Evolutionary conservation across 495 filamentous ascomycete genomes (phyloP).

Genomic region (Lichenothelia convexa): DNA sequence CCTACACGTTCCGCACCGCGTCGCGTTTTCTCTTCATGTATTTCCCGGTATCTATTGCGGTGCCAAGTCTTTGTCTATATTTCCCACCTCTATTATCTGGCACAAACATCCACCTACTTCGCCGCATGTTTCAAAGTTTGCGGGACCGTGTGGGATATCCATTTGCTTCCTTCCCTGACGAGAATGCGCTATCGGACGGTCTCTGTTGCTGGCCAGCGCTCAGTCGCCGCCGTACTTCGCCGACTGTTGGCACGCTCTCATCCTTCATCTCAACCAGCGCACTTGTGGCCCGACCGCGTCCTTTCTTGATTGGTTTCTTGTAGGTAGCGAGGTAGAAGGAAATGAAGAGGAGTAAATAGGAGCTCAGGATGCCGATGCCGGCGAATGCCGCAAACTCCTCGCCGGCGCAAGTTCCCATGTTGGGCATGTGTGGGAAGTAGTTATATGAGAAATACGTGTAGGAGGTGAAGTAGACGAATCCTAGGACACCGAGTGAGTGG

Average conservation of each 20-base stretch:
- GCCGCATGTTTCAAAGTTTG: too few species aligned
- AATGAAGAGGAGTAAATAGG: slow-evolving; percentile 95
- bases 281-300: slow-evolving; percentile 18
- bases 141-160: too few species aligned
- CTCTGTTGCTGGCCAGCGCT: too few species aligned
- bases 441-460: slow-evolving; percentile 46
- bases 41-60: too few species aligned
- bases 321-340: slow-evolving; percentile 97
- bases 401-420: slow-evolving; percentile 69
- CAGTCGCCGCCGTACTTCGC: slow-evolving; percentile 18
- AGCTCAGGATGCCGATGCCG: slow-evolving; percentile 77
- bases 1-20: too few species aligned
- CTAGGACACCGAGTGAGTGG: slow-evolving; percentile 22
- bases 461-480: slow-evolving; percentile 28
- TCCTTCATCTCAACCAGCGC: slow-evolving; percentile 28
- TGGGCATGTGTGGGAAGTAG: slow-evolving; percentile 78
- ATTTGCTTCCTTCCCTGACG: too few species aligned
- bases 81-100: too few species aligned
- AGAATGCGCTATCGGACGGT: too few species aligned
- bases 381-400: slow-evolving; percentile 95
- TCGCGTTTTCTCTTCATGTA: too few species aligned
- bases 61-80: too few species aligned
- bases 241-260: slow-evolving; percentile 25
- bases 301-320: slow-evolving; percentile 43
- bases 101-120: too few species aligned